These are phyloP conservation scores for Cladophialophora carrionii DNA, from an alignment of 2,329 filamentous ascomycete species.

Conservation along the genomic window DNA sequence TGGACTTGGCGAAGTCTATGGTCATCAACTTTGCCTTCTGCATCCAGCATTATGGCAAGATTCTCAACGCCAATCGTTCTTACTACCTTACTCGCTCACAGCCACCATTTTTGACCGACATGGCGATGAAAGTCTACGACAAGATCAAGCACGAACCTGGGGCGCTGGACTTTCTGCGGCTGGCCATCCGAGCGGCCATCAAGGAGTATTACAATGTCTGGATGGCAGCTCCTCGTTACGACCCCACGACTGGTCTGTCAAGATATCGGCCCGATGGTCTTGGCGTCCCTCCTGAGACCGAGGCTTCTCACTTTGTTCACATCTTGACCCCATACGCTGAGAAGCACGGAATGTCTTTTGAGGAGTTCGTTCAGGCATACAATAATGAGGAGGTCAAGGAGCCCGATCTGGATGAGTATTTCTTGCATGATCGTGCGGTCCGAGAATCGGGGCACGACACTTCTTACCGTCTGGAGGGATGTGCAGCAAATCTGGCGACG, in stretches of 20 bases:
- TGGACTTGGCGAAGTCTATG: slow-evolving; percentile 90
- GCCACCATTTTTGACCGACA: slow-evolving; percentile 95
- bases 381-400: slow-evolving; percentile 76
- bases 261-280: slow-evolving; percentile 81
- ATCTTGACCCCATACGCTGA: slow-evolving; percentile 78
- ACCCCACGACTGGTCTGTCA: slow-evolving; percentile 76
- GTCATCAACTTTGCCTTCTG: slow-evolving; percentile 97
- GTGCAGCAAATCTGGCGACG: slow-evolving; percentile 86
- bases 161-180: slow-evolving; percentile 77
- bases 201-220: slow-evolving; percentile 95
- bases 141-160: slow-evolving; percentile 85
- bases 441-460: slow-evolving; percentile 97
- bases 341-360: slow-evolving; percentile 80
- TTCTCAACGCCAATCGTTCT: slow-evolving; percentile 92
- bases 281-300: slow-evolving; percentile 89
- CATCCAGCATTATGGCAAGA: slow-evolving; percentile 98
- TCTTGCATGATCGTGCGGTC: slow-evolving; percentile 92
- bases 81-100: slow-evolving; percentile 96
- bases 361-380: slow-evolving; percentile 86
- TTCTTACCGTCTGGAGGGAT: slow-evolving; percentile 84
- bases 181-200: slow-evolving; percentile 84
- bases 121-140: slow-evolving; percentile 92
- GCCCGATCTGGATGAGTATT: slow-evolving; percentile 91
- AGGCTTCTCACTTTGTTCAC: slow-evolving; percentile 83
- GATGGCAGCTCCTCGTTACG: slow-evolving; percentile 76